These are phyloP conservation scores for Rhododendron griersonianum DNA, from an alignment of 148 eudicot genomes.

Conservation along the genomic window DNA sequence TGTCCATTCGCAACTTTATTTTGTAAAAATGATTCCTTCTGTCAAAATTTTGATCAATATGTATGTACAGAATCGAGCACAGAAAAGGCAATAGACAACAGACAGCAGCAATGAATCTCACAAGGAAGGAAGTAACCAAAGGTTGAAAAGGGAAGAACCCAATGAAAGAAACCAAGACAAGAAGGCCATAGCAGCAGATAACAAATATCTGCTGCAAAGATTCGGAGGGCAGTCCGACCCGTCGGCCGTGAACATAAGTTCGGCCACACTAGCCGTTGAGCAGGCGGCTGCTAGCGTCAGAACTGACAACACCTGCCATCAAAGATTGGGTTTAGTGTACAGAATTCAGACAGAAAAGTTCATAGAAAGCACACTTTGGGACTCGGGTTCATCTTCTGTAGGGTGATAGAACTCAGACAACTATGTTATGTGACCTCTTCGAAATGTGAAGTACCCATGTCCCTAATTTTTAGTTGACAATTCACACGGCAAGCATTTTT, in stretches of 20 bases:
- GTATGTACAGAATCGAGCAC: neutral
- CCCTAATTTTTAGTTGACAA: neutral
- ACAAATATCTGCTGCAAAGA: conserved; percentile 36
- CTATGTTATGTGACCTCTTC: neutral
- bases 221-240: conserved; percentile 24
- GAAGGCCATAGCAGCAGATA: conserved; percentile 47
- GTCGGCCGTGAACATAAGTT: conserved; percentile 31
- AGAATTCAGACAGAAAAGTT: neutral
- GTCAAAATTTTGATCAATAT: neutral
- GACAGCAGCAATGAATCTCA: conserved; percentile 1
- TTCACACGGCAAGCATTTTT: neutral
- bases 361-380: neutral
- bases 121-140: conserved; percentile 52
- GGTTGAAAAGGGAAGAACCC: conserved; percentile 43
- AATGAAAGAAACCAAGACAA: conserved; percentile 41
- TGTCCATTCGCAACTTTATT: neutral
- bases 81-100: neutral
- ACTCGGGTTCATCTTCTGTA: neutral
- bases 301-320: conserved; percentile 34
- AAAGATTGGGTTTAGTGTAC: neutral
- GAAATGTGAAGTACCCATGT: neutral
- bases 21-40: neutral
- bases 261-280: conserved; percentile 45
- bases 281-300: conserved; percentile 51
- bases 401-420: neutral